phyloP scores from a whole-genome alignment of 805 yeast species.

The Candida schatavii region DNA sequence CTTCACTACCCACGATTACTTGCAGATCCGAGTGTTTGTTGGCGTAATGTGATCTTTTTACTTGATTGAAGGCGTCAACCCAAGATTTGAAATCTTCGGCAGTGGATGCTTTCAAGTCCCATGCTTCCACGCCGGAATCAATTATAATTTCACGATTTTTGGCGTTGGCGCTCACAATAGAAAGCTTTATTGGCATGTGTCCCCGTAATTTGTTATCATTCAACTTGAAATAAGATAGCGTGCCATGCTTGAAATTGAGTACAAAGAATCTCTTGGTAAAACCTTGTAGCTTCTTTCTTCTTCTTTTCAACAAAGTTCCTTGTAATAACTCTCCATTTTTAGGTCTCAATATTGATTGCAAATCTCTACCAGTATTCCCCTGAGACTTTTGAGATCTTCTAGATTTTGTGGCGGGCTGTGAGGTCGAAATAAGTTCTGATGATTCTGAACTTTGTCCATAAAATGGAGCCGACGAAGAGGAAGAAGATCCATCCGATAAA shows the following conservation, averaged over 20 bases:
- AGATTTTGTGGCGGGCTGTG: neutral
- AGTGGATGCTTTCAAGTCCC: constrained; percentile 76
- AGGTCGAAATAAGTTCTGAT: neutral
- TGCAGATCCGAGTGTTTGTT: constrained; percentile 10
- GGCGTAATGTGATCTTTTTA: constrained; percentile 27
- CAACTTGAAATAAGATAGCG: constrained; percentile 77
- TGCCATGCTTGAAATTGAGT: constrained; percentile 77
- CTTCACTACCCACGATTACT: constrained; percentile 1
- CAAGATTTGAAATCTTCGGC: constrained; percentile 71
- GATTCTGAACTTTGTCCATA: neutral
- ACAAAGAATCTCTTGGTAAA: constrained; percentile 82
- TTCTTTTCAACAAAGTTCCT: constrained; percentile 74
- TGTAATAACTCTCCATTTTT: constrained; percentile 72
- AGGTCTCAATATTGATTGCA: constrained; percentile 26
- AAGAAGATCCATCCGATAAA: no score
- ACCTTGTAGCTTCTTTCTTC: constrained; percentile 81
- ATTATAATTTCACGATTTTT: constrained; percentile 67
- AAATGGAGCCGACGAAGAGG: neutral
- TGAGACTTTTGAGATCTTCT: neutral
- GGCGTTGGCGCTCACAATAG: constrained; percentile 78
- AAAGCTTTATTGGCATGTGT: constrained; percentile 80
- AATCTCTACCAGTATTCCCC: neutral
- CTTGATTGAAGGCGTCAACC: constrained; percentile 72
- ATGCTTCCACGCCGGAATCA: constrained; percentile 93
- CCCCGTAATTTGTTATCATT: constrained; percentile 78